These are phyloP conservation scores for Metschnikowia peoriensis DNA, from an alignment of 805 yeast genomes.

Conservation along the genomic window DNA sequence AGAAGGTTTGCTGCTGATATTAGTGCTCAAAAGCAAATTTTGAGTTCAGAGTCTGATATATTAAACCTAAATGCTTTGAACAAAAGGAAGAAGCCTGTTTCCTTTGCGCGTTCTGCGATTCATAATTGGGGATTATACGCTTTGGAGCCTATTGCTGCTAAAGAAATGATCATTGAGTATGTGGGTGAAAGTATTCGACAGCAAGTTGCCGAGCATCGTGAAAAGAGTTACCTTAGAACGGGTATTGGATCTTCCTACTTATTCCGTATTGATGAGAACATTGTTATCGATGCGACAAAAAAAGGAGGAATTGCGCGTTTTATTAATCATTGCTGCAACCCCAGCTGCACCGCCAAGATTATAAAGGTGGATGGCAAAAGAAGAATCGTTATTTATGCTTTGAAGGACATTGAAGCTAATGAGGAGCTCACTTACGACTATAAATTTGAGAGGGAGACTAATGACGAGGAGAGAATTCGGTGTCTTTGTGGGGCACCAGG, in stretches of 20 bases:
- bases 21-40: conserved; percentile 70
- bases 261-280: conserved; percentile 88
- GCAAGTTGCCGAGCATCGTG: conserved; percentile 91
- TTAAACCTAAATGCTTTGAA: conserved; percentile 82
- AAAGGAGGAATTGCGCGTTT: conserved; percentile 97
- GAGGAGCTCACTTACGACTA: conserved; percentile 96
- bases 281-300: conserved; percentile 96
- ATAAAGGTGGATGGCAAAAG: conserved; percentile 92
- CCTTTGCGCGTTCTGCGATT: conserved; percentile 95
- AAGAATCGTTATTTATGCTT: conserved; percentile 91
- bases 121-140: conserved; percentile 99
- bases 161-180: conserved; percentile 96
- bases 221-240: conserved; percentile 74
- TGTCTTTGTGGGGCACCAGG: conserved; percentile 95
- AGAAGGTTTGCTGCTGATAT: conserved; percentile 89
- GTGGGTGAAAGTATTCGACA: conserved; percentile 94
- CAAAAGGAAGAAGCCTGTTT: conserved; percentile 88
- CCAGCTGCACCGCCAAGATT: conserved; percentile 95
- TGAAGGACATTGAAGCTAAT: conserved; percentile 81
- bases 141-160: conserved; percentile 89
- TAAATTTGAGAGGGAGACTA: conserved; percentile 88
- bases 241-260: conserved; percentile 96
- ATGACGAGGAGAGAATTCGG: conserved; percentile 81
- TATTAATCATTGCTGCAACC: conserved; percentile 95
- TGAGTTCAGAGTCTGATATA: conserved; percentile 80